These are phyloP conservation scores for Venturiaceae sp. DNA, from an alignment of 2,329 filamentous ascomycete species.

Conservation along the genomic window DNA sequence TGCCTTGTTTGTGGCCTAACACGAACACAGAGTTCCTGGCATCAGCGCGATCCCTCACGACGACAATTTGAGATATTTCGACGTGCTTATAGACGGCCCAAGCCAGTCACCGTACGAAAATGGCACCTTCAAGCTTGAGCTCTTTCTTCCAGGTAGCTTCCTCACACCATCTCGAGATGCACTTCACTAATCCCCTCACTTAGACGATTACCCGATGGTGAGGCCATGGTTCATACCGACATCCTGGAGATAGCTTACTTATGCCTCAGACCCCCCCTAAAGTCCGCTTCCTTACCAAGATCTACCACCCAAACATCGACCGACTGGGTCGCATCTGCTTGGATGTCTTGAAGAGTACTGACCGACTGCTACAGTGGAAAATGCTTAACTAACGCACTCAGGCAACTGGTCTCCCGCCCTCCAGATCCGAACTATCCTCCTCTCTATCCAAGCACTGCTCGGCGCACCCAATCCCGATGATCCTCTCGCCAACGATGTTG, in stretches of 20 bases:
- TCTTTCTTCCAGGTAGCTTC: slow-evolving; percentile 62
- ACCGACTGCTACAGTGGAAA: neutral
- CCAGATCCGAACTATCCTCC: slow-evolving; percentile 95
- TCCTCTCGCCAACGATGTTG: slow-evolving; percentile 94
- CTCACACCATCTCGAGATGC: neutral
- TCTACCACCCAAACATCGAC: slow-evolving; percentile 98
- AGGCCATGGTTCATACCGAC: neutral
- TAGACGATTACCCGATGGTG: slow-evolving; percentile 89
- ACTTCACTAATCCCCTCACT: neutral
- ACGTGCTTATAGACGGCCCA: slow-evolving; percentile 91
- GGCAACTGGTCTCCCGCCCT: slow-evolving; percentile 98
- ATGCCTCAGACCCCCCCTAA: slow-evolving; percentile 64
- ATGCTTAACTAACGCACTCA: slow-evolving; percentile 26
- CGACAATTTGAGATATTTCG: slow-evolving; percentile 96
- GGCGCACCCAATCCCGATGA: slow-evolving; percentile 97
- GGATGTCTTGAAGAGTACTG: slow-evolving; percentile 86
- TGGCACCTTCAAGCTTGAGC: slow-evolving; percentile 91
- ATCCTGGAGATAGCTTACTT: neutral
- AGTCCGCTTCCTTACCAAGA: slow-evolving; percentile 97
- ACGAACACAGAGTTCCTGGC: slow-evolving; percentile 64
- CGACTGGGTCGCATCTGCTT: slow-evolving; percentile 94
- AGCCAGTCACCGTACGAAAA: slow-evolving; percentile 88
- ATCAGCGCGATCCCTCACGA: slow-evolving; percentile 95
- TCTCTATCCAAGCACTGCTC: slow-evolving; percentile 93
- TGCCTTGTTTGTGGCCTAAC: slow-evolving; percentile 6